Base-by-base conservation (phyloP, 306 rosid species). In the Medicago arabica region DNA sequence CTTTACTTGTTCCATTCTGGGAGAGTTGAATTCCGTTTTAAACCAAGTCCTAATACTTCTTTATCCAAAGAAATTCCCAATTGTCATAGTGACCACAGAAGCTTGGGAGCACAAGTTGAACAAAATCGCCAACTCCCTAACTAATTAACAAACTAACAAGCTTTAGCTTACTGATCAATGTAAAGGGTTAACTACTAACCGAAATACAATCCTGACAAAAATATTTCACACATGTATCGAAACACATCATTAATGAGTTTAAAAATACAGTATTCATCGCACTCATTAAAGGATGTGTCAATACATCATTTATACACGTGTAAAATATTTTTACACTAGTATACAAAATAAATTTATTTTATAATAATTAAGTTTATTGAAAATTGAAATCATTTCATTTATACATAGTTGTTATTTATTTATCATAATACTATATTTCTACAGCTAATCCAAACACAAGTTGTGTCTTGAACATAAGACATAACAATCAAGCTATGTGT, bases 401-500 rank as follows among this genome's bases (percentile, higher is more conserved):
- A 18, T 14, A 14, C 40, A 59, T 21, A 38, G 21, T 47, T 59
- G 13, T 2, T 13, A 19, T 75, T 34, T 53, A 19, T 54, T 54
- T 25, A n/a, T n/a, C n/a, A n/a, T n/a, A n/a, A n/a, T 1, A 15
- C 15, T 14, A 54, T 65, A 39, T 77, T 68, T 68, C 51, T 23
- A 43, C 7, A 17, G 38, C n/a, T 57, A 68, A 67, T 54, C 71
- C 38, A 57, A 28, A 40, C 66, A 40, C 51, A 17, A 40, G n/a
- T 31, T 9, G 1, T 51, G 15, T 14, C 16, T 43, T 16, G 9
- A 54, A 25, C 38, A 63, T 40, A 13, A 53, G 64, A 15, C 54
- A 0, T 46, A 44, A 66, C 17, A 40, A 49, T 61, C 31, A 77
- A 23, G 62, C 67, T 19, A 53, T 14, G 12, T 51, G 76, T 51